phyloP scores from a whole-genome alignment of 169 alveolate species.

The Prorocentrum cordatum region DNA sequence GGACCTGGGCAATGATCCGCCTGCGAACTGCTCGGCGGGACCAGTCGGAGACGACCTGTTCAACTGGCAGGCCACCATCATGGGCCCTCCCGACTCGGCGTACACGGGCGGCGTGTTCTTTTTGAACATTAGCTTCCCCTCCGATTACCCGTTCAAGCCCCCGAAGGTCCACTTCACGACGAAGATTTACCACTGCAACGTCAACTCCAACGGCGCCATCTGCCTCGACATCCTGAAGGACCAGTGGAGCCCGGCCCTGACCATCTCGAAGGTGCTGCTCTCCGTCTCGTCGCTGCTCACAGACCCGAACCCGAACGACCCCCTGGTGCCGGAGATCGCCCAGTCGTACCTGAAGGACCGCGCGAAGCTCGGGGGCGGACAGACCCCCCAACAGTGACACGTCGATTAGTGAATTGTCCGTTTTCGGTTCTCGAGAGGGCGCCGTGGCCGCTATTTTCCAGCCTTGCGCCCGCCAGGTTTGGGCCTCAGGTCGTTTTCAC shows the following conservation, averaged over 20 bases:
- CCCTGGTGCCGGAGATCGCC: slow-evolving; percentile 99
- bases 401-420: no score
- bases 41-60: slow-evolving; percentile 96
- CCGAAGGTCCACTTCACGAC: slow-evolving; percentile 95
- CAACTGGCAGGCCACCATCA: slow-evolving; percentile 88
- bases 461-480: no score
- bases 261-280: slow-evolving; percentile 94
- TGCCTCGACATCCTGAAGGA: slow-evolving; percentile 92
- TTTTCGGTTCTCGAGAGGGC: no score
- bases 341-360: slow-evolving; percentile 91
- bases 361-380: no score
- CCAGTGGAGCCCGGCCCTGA: slow-evolving; percentile 99
- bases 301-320: slow-evolving; percentile 98
- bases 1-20: slow-evolving; percentile 97
- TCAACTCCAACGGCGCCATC: slow-evolving; percentile 88
- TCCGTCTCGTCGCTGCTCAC: slow-evolving; percentile 94
- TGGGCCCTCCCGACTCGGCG: slow-evolving; percentile 75
- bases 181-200: slow-evolving; percentile 96
- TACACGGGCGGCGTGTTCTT: slow-evolving; percentile 97
- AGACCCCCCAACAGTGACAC: no score
- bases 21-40: slow-evolving; percentile 98
- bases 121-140: slow-evolving; percentile 95
- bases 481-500: no score
- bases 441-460: no score
- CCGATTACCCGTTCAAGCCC: slow-evolving; percentile 99